Evolutionary conservation across 208 protist species (phyloP).

Genomic region (Trichomonas tenax): DNA sequence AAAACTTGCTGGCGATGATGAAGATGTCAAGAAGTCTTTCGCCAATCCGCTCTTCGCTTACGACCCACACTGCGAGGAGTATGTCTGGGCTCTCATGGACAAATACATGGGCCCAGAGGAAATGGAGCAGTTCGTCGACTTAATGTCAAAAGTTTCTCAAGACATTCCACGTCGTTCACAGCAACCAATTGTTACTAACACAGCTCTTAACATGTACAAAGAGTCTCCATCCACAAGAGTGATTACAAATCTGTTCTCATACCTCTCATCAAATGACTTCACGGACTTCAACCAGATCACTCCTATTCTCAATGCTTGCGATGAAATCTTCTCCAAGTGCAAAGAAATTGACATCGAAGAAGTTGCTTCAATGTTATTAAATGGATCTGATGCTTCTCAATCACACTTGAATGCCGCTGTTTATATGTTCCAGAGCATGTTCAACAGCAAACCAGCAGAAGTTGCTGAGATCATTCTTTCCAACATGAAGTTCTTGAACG

Average conservation of each 20-base stretch:
- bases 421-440: neutral
- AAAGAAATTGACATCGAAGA: neutral
- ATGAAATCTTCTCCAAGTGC: neutral
- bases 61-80: neutral
- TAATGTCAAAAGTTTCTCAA: neutral
- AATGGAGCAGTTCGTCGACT: neutral
- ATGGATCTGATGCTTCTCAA: neutral
- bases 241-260: neutral
- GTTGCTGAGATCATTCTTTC: neutral
- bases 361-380: neutral
- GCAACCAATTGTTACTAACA: neutral
- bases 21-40: neutral
- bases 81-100: neutral
- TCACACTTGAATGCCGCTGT: neutral
- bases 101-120: neutral
- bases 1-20: neutral
- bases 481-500: neutral
- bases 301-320: neutral
- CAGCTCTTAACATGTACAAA: neutral
- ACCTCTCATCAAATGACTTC: neutral
- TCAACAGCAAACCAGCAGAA: neutral
- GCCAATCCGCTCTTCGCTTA: neutral
- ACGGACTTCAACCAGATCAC: neutral
- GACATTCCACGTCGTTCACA: neutral
- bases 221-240: neutral